These are phyloP conservation scores for Acanthamoeba rhysodes DNA, from an alignment of 208 protist genomes.

Conservation along the genomic window DNA sequence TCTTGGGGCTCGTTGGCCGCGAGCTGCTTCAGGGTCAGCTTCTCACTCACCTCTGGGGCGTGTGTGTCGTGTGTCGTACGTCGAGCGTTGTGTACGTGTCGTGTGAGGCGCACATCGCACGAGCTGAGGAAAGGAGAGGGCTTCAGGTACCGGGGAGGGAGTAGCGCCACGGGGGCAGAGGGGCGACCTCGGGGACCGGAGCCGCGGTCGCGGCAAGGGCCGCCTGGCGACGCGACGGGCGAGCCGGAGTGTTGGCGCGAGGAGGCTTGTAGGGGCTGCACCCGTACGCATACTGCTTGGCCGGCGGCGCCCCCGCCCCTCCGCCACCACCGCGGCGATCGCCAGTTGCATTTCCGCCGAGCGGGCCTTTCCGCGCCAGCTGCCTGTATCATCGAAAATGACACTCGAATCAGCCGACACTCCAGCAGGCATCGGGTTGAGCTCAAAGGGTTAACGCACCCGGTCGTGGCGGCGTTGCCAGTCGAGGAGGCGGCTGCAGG, in stretches of 20 bases:
- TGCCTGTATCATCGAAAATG: background rate
- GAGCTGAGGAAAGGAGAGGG: background rate
- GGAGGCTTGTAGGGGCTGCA: conserved; percentile 64
- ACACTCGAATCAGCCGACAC: background rate
- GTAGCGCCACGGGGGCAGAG: conserved; percentile 15
- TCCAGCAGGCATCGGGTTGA: too few species aligned
- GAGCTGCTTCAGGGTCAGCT: background rate
- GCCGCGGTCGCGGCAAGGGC: background rate
- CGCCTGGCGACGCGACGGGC: background rate
- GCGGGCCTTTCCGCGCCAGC: background rate
- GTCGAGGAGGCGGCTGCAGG: too few species aligned
- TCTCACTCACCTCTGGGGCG: background rate
- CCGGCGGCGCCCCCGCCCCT: background rate
- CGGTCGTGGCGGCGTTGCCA: too few species aligned
- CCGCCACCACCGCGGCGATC: background rate
- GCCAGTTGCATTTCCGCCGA: background rate
- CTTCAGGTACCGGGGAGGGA: background rate
- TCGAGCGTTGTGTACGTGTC: too few species aligned
- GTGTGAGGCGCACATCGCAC: background rate
- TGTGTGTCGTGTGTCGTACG: too few species aligned
- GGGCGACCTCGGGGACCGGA: background rate
- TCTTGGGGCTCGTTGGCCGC: conserved; percentile 11
- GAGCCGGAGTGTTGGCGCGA: background rate
- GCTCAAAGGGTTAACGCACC: too few species aligned
- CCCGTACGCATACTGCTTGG: conserved; percentile 59